Conservation (phyloP, 2,329 filamentous ascomycete species). For the Fusarium nisikadoi region DNA sequence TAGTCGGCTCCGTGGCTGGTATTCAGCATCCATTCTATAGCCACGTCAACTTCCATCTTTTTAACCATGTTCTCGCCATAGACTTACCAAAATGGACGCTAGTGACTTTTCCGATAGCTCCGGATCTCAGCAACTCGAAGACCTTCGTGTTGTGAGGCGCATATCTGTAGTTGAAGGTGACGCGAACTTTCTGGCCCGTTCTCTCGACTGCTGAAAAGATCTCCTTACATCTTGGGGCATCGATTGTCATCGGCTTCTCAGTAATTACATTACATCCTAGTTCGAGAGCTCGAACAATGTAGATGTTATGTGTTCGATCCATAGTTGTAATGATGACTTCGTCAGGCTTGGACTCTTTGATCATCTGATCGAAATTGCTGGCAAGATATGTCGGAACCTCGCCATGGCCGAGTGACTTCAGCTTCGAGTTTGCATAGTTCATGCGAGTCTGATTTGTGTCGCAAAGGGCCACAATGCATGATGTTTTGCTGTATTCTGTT, state of each 20-base stretch:
- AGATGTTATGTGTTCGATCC: slow-evolving; percentile 69
- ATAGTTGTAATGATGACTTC: slow-evolving; percentile 72
- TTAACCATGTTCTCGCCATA: fast-evolving
- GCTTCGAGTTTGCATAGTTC: slow-evolving; percentile 63
- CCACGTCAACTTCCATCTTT: neutral
- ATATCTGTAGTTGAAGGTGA: slow-evolving; percentile 73
- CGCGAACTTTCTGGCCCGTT: slow-evolving; percentile 59
- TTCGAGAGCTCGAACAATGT: slow-evolving; percentile 69
- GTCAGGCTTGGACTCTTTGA: slow-evolving; percentile 65
- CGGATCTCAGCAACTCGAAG: slow-evolving; percentile 62
- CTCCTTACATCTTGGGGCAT: slow-evolving; percentile 62
- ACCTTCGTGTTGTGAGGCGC: slow-evolving; percentile 73
- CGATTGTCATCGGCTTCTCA: slow-evolving; percentile 74
- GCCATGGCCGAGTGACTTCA: slow-evolving; percentile 58
- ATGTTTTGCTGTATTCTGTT: slow-evolving; percentile 60
- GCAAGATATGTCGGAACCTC: slow-evolving; percentile 65
- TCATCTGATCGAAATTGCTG: slow-evolving; percentile 67
- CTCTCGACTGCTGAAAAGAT: slow-evolving; percentile 53
- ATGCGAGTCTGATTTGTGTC: slow-evolving; percentile 71
- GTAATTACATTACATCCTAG: slow-evolving; percentile 70
- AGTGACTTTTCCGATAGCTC: slow-evolving; percentile 66
- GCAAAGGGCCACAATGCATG: slow-evolving; percentile 65
- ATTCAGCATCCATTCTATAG: slow-evolving; percentile 68
- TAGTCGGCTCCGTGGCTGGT: slow-evolving; percentile 71
- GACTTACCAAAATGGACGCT: slow-evolving; percentile 62